phyloP scores from a whole-genome alignment of 768 basidiomycete species.

The Termitomyces eurrhizus region DNA sequence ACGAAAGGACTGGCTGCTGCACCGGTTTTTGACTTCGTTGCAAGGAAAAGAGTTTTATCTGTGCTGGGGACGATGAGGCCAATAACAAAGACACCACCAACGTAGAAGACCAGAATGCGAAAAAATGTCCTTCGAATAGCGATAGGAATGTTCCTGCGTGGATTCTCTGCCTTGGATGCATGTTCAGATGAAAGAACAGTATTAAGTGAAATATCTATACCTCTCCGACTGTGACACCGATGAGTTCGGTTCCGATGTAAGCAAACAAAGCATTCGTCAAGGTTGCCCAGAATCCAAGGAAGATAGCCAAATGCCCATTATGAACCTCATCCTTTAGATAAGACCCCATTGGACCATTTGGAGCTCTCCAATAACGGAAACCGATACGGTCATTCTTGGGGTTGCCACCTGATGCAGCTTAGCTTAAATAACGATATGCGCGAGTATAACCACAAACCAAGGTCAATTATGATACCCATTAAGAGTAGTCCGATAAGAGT shows the following conservation, averaged over 20 bases:
- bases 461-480: slow-evolving; percentile 62
- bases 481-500: slow-evolving; percentile 47
- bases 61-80: slow-evolving; percentile 67
- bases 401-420: slow-evolving; percentile 38
- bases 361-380: slow-evolving; percentile 45
- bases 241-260: slow-evolving; percentile 71
- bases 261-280: slow-evolving; percentile 72
- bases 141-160: slow-evolving; percentile 67
- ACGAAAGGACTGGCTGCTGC: slow-evolving; percentile 67
- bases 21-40: slow-evolving; percentile 41
- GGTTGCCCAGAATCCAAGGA: slow-evolving; percentile 71
- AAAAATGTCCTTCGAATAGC: slow-evolving; percentile 66
- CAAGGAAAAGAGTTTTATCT: slow-evolving; percentile 41
- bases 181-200: not conserved
- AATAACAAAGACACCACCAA: slow-evolving; percentile 69
- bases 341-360: slow-evolving; percentile 54
- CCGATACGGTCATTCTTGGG: slow-evolving; percentile 44
- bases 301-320: slow-evolving; percentile 44
- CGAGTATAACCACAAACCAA: slow-evolving; percentile 38
- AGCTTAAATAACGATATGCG: not conserved
- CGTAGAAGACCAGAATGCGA: slow-evolving; percentile 56
- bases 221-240: slow-evolving; percentile 63
- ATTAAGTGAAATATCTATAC: slow-evolving; percentile 15
- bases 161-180: slow-evolving; percentile 54
- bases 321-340: slow-evolving; percentile 48